Percentiles rank a stretch among this genome's conserved stretches.
phyloP scores from a whole-genome alignment of 2,329 filamentous ascomycete genomes.

The Fusarium nanum region DNA sequence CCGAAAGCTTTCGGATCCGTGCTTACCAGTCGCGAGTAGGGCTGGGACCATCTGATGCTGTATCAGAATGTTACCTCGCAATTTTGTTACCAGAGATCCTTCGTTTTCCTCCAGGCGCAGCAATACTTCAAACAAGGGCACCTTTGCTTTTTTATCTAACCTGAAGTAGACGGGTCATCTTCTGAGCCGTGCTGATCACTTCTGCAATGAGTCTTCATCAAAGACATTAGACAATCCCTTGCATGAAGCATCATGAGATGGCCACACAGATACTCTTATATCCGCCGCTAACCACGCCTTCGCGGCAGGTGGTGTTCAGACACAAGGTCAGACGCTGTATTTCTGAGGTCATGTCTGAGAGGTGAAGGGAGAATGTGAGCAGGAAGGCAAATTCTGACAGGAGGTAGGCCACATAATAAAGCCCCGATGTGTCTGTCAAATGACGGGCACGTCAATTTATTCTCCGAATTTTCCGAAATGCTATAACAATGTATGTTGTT shows the following conservation, averaged over 20 bases:
- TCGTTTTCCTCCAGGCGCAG: not conserved
- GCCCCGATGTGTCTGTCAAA: not conserved
- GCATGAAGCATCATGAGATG: not conserved
- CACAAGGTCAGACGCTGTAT: not conserved
- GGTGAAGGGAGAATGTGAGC: not conserved
- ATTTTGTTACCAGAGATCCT: not conserved
- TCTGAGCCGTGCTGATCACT: not conserved
- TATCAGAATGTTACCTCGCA: not conserved
- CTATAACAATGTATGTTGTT: not conserved
- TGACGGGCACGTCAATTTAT: not conserved
- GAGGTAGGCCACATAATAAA: not conserved
- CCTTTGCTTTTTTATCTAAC: not conserved
- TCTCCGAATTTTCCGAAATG: not conserved
- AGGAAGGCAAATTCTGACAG: not conserved
- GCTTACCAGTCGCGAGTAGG: not conserved
- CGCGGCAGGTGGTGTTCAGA: not conserved
- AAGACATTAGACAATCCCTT: not conserved
- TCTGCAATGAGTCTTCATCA: rapidly evolving
- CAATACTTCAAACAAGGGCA: not conserved
- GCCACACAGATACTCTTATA: not conserved
- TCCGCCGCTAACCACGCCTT: not conserved
- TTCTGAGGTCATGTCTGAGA: not conserved
- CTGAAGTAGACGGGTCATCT: rapidly evolving
- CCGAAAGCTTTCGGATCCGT: not conserved
- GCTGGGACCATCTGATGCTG: not conserved